phyloP scores from a whole-genome alignment of 208 protist species.

The Zelonia costaricensis region DNA sequence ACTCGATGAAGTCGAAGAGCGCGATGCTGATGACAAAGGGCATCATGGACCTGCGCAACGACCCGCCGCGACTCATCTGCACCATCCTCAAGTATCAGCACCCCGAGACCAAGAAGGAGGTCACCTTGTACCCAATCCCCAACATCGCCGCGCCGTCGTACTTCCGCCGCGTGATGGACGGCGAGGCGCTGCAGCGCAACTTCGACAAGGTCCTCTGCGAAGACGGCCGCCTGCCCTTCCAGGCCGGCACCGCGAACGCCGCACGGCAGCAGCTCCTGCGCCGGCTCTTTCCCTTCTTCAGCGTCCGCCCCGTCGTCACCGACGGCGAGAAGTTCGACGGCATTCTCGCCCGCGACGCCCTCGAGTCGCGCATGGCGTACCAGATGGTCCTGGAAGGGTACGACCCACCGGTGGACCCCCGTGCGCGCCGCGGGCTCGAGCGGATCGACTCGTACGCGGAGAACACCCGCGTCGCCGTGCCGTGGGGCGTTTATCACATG shows the following conservation, averaged over 20 bases:
- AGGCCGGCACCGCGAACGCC: conserved; percentile 41
- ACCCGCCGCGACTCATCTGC: conserved; percentile 69
- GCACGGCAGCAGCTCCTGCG: conserved; percentile 44
- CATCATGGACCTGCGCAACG: conserved; percentile 79
- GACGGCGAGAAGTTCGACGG: conserved; percentile 80
- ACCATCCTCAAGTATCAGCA: conserved; percentile 69
- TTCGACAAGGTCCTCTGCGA: conserved; percentile 85
- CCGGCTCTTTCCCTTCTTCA: conserved; percentile 66
- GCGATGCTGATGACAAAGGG: conserved; percentile 84
- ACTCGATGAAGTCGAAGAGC: conserved; percentile 57
- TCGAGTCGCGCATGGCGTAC: conserved; percentile 89
- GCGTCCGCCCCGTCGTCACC: conserved; percentile 52
- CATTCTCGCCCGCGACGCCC: conserved; percentile 59
- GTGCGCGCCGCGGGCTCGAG: conserved; percentile 73
- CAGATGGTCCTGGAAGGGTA: conserved; percentile 74
- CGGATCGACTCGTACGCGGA: conserved; percentile 77
- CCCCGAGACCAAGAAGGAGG: conserved; percentile 69
- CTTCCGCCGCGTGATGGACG: conserved; percentile 57
- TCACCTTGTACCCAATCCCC: conserved; percentile 77
- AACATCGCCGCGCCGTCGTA: conserved; percentile 73
- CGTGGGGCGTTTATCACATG: conserved; percentile 87
- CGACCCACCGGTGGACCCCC: conserved; percentile 77
- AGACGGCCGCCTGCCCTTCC: conserved; percentile 78
- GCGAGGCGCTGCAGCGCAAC: conserved; percentile 29
- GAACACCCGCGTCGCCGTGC: conserved; percentile 54